phyloP scores from a whole-genome alignment of 2,329 filamentous ascomycete species.

The Boeremia exigua region DNA sequence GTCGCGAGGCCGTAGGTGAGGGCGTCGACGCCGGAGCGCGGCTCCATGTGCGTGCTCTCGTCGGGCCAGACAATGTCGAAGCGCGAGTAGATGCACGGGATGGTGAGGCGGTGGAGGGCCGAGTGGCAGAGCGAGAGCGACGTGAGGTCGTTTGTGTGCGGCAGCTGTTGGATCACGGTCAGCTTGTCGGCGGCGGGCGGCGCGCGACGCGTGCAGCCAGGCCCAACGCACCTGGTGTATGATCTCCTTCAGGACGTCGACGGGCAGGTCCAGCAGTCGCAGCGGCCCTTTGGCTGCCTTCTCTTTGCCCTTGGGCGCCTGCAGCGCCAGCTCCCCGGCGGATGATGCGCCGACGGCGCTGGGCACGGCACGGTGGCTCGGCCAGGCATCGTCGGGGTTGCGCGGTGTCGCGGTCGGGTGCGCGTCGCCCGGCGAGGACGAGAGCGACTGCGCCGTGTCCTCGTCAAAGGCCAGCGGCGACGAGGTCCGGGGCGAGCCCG shows the following conservation, averaged over 20 bases:
- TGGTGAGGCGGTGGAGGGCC: slow-evolving; percentile 74
- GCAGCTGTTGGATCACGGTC: slow-evolving; percentile 61
- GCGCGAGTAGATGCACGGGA: slow-evolving; percentile 80
- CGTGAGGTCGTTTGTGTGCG: slow-evolving; percentile 81
- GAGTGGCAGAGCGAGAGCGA: slow-evolving; percentile 80
- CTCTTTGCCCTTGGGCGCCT: slow-evolving; percentile 56
- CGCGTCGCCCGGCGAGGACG: slow-evolving; percentile 32
- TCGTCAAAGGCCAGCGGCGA: slow-evolving; percentile 40
- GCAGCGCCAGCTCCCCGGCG: slow-evolving; percentile 11
- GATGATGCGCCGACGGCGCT: slow-evolving; percentile 14
- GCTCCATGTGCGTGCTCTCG: slow-evolving; percentile 66
- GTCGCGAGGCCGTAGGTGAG: slow-evolving; percentile 83
- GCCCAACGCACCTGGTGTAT: slow-evolving; percentile 70
- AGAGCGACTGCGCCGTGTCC: slow-evolving; percentile 23
- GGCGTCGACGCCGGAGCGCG: slow-evolving; percentile 77
- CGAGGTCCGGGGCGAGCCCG: slow-evolving; percentile 34
- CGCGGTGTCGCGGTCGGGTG: slow-evolving; percentile 21
- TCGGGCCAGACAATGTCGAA: slow-evolving; percentile 93
- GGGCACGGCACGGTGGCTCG: slow-evolving; percentile 11
- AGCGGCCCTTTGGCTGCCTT: slow-evolving; percentile 62
- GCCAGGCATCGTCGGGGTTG: slow-evolving; percentile 21
- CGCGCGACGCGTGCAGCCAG: neutral
- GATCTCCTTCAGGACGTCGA: slow-evolving; percentile 79
- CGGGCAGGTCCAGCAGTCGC: slow-evolving; percentile 73
- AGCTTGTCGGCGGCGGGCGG: slow-evolving; percentile 13